Evolutionary conservation across 768 basidiomycete species (phyloP).

Genomic region (Pholiota molesta): DNA sequence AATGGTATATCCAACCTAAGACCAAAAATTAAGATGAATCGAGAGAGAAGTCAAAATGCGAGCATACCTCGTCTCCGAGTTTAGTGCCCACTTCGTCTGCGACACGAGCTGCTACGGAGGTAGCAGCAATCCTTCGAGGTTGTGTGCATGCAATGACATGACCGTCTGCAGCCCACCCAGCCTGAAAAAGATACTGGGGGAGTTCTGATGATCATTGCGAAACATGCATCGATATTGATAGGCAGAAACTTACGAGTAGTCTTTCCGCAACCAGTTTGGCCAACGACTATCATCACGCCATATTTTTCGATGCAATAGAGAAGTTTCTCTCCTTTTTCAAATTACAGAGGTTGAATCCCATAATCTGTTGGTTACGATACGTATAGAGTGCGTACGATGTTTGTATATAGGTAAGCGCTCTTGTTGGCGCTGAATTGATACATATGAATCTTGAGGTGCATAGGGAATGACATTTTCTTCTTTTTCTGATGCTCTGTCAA

Average conservation of each 20-base stretch:
- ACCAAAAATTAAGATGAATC: background rate
- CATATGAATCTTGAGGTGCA: slow-evolving; percentile 52
- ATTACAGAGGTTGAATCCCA: background rate
- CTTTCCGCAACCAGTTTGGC: slow-evolving; percentile 96
- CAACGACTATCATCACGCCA: slow-evolving; percentile 87
- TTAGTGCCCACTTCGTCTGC: slow-evolving; percentile 89
- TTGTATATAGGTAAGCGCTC: slow-evolving; percentile 89
- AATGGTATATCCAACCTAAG: slow-evolving; percentile 94
- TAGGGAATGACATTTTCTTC: slow-evolving; percentile 77
- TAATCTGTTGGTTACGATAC: slow-evolving; percentile 4
- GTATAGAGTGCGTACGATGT: slow-evolving; percentile 59
- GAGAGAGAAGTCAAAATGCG: background rate
- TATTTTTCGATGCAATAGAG: slow-evolving; percentile 84
- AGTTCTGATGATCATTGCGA: slow-evolving; percentile 61
- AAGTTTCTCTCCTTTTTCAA: slow-evolving; percentile 68
- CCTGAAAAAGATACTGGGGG: slow-evolving; percentile 92
- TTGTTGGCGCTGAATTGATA: slow-evolving; percentile 75
- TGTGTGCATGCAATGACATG: slow-evolving; percentile 92
- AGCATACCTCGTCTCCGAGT: slow-evolving; percentile 82
- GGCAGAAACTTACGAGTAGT: slow-evolving; percentile 78
- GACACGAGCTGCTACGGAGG: slow-evolving; percentile 89
- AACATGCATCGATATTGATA: slow-evolving; percentile 7
- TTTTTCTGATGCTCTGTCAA: slow-evolving; percentile 80
- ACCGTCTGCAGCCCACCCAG: slow-evolving; percentile 87
- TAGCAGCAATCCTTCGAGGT: slow-evolving; percentile 92